Evolutionary conservation across 148 eudicot species (phyloP).

Genomic region (Selenicereus undatus): DNA sequence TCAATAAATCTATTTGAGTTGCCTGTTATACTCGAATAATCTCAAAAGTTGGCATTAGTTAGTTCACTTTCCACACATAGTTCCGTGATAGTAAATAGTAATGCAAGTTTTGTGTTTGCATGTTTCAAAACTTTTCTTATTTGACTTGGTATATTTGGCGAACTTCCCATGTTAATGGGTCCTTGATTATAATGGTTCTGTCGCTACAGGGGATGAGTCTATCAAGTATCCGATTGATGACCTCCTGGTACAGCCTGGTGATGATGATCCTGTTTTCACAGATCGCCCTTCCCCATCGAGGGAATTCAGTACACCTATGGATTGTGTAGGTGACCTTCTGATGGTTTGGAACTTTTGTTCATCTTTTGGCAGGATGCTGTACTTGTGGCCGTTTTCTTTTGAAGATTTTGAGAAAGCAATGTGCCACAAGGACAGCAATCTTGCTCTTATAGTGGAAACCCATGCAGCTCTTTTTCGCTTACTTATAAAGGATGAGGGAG

Average conservation of each 20-base stretch:
- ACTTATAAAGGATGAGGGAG: conserved; percentile 71
- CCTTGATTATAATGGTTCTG: conserved; percentile 1
- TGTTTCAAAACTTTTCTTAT: neutral
- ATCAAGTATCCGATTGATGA: conserved; percentile 92
- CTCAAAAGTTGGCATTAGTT: neutral
- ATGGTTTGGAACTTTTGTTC: conserved; percentile 97
- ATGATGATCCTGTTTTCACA: conserved; percentile 62
- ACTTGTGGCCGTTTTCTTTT: conserved; percentile 76
- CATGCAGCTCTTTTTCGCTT: conserved; percentile 74
- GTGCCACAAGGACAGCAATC: conserved; percentile 76
- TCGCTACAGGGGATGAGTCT: conserved; percentile 41
- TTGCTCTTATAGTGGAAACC: conserved; percentile 66
- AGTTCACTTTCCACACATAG: neutral
- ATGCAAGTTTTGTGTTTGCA: neutral
- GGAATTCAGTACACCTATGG: conserved; percentile 77
- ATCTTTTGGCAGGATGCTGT: conserved; percentile 69
- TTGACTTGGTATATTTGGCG: neutral
- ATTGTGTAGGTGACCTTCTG: conserved; percentile 74
- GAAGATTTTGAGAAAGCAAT: conserved; percentile 85
- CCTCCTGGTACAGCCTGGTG: conserved; percentile 64
- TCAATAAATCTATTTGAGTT: neutral
- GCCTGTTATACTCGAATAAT: neutral
- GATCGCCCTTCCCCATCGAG: conserved; percentile 73
- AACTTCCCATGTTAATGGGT: neutral
- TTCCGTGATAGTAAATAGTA: neutral